phyloP scores from a whole-genome alignment of 1,284 basidiomycete species.

The Naganishia sp. region DNA sequence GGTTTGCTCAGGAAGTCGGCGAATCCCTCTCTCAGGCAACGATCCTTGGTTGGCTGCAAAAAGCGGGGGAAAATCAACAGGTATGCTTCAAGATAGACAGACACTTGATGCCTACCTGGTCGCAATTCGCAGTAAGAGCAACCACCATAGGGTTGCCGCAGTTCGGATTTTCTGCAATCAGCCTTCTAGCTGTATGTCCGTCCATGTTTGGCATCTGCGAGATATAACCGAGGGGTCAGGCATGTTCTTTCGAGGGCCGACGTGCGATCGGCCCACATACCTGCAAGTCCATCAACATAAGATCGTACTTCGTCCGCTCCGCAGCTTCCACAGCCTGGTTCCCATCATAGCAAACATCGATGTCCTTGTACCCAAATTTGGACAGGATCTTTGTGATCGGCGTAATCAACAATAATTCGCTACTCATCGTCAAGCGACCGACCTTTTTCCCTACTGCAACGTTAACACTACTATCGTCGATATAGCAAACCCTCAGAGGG shows the following conservation, averaged over 20 bases:
- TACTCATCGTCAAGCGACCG: not conserved
- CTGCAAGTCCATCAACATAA: slow-evolving; percentile 49
- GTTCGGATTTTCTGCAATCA: slow-evolving; percentile 36
- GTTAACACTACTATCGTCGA: slow-evolving; percentile 51
- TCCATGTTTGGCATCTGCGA: slow-evolving; percentile 43
- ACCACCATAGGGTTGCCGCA: slow-evolving; percentile 46
- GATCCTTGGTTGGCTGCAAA: slow-evolving; percentile 14
- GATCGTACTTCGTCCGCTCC: slow-evolving; percentile 43
- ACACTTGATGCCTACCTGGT: slow-evolving; percentile 36
- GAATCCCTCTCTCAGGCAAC: slow-evolving; percentile 20
- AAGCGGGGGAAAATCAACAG: not conserved
- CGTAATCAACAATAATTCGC: too few relatives aligned
- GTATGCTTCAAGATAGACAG: not conserved
- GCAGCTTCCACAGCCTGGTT: slow-evolving; percentile 45
- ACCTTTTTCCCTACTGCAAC: slow-evolving; percentile 31
- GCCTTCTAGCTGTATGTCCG: slow-evolving; percentile 21
- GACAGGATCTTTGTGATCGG: slow-evolving; percentile 40
- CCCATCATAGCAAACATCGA: slow-evolving; percentile 45
- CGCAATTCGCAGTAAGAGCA: slow-evolving; percentile 50
- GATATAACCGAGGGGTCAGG: not conserved
- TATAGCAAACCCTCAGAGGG: slow-evolving; percentile 47
- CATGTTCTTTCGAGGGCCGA: not conserved
- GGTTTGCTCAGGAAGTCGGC: slow-evolving; percentile 24
- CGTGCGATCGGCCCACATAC: not conserved
- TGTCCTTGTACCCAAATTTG: slow-evolving; percentile 46